Conservation (phyloP, 2,329 filamentous ascomycete species). For the Pyricularia pennisetigena region DNA sequence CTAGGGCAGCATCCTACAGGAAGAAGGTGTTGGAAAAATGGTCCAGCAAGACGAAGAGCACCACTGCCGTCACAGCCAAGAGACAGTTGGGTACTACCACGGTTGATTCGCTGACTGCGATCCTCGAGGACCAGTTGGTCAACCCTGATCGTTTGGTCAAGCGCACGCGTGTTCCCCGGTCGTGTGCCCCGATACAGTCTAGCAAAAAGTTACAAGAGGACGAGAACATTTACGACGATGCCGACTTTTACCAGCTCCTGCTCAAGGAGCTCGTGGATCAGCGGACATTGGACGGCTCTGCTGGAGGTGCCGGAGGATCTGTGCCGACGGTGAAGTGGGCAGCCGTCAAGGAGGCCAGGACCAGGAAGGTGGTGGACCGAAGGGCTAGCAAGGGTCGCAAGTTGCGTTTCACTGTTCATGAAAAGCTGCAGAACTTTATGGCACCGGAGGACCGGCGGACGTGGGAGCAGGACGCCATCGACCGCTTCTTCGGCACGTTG, state of each 20-base stretch:
- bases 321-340: constrained; percentile 52
- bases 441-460: constrained; percentile 70
- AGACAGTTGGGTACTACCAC: constrained; percentile 39
- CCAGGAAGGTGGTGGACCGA: constrained; percentile 77
- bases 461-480: constrained; percentile 76
- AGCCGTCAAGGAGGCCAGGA: constrained; percentile 66
- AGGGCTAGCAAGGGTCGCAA: constrained; percentile 93
- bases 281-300: constrained; percentile 58
- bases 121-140: constrained; percentile 59
- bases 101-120: constrained; percentile 54
- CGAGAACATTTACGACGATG: constrained; percentile 74
- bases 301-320: constrained; percentile 9
- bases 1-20: constrained; percentile 47
- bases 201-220: constrained; percentile 47
- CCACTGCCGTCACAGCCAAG: constrained; percentile 43
- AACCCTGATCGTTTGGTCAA: constrained; percentile 58
- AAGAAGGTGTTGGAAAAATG: constrained; percentile 77
- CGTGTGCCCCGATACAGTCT: constrained; percentile 64
- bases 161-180: constrained; percentile 61
- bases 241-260: constrained; percentile 86
- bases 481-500: constrained; percentile 65
- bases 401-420: constrained; percentile 87
- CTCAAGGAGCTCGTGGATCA: constrained; percentile 91
- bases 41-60: constrained; percentile 67
- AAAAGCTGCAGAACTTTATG: constrained; percentile 98